Percentiles rank a stretch among this genome's conserved stretches.
Evolutionary conservation across 179 eudicot species (phyloP).

Genomic region (Nepenthes alata): DNA sequence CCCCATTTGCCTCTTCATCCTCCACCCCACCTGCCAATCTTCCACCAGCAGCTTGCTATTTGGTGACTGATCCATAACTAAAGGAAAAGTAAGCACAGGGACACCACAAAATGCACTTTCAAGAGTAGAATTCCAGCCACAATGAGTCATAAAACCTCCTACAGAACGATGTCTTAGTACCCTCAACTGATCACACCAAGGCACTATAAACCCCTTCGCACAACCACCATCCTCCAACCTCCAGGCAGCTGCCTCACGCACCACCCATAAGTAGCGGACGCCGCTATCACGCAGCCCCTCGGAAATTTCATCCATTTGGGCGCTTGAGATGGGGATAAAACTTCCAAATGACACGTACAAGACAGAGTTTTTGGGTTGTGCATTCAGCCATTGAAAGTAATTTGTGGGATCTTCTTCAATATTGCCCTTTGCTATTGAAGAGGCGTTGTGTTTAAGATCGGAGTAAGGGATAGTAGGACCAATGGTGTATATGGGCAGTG

Average conservation of each 20-base stretch:
- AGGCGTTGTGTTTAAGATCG: background rate
- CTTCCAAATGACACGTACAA: slow-evolving; percentile 12
- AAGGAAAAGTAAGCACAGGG: slow-evolving; percentile 33
- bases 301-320: slow-evolving; percentile 8
- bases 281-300: slow-evolving; percentile 12
- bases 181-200: slow-evolving; percentile 18
- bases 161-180: slow-evolving; percentile 6
- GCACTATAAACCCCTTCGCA: slow-evolving; percentile 10
- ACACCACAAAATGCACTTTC: slow-evolving; percentile 6
- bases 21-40: slow-evolving; percentile 49
- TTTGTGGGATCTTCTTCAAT: background rate
- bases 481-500: background rate
- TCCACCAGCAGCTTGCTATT: slow-evolving; percentile 30
- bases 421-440: background rate
- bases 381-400: slow-evolving; percentile 9
- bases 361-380: slow-evolving; percentile 10
- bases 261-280: slow-evolving; percentile 11
- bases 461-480: slow-evolving; percentile 11
- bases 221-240: background rate
- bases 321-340: slow-evolving; percentile 4
- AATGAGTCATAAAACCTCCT: slow-evolving; percentile 17
- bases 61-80: slow-evolving; percentile 27
- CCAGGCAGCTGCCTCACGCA: background rate
- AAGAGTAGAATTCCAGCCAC: slow-evolving; percentile 15
- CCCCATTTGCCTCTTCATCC: slow-evolving; percentile 13